phyloP scores from a whole-genome alignment of 139 green algal species.

The Yamagishiella unicocca region DNA sequence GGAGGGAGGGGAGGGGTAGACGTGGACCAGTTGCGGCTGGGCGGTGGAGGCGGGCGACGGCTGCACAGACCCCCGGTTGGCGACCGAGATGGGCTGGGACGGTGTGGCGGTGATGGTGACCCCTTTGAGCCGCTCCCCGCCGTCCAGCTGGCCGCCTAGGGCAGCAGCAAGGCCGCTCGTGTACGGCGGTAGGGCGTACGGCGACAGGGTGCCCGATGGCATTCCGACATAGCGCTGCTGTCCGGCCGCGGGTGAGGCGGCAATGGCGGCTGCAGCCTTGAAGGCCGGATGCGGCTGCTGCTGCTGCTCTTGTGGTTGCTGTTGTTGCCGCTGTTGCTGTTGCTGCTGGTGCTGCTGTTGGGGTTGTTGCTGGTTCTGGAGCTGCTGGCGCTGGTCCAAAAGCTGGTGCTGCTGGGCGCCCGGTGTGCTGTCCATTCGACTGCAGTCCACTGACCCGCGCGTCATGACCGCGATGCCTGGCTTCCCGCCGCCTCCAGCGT shows the following conservation, averaged over 20 bases:
- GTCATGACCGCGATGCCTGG: background rate
- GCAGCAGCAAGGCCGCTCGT: background rate
- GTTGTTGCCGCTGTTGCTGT: conserved; percentile 6
- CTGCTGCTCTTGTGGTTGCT: background rate
- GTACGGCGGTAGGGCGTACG: background rate
- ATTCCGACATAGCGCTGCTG: background rate
- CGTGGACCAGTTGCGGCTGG: background rate
- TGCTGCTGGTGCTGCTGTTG: conserved; percentile 1
- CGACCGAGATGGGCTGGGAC: background rate
- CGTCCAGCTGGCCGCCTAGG: background rate
- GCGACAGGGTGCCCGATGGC: background rate
- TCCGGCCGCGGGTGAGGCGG: background rate
- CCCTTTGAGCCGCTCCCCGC: background rate
- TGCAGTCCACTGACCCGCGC: background rate
- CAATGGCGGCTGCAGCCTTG: background rate
- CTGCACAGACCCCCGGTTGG: too few species aligned
- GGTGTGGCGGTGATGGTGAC: conserved; percentile 2
- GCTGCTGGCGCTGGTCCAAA: background rate
- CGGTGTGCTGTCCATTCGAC: background rate
- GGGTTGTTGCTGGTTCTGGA: background rate
- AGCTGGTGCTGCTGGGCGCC: background rate
- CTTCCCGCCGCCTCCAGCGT: background rate
- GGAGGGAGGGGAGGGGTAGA: background rate
- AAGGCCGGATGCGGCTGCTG: background rate
- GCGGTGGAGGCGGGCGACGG: background rate